Conservation (phyloP, 345 rosid species). For the Eucalyptus paniculata region DNA sequence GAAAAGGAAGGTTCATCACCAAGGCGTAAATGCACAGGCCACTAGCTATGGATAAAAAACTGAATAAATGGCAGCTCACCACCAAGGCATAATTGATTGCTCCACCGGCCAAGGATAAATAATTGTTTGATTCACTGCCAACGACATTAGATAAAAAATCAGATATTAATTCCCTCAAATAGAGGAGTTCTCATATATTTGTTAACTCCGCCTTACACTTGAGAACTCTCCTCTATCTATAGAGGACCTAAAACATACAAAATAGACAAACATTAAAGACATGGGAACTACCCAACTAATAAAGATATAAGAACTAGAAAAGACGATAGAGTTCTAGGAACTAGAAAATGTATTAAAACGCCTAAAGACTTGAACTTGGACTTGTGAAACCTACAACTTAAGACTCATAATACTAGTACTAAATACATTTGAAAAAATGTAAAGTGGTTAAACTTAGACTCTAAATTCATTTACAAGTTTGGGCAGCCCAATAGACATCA, state of each 20-base stretch:
- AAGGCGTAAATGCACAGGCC: background rate
- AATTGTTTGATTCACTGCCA: background rate
- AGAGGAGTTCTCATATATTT: background rate
- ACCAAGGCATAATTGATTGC: background rate
- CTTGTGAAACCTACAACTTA: too few species aligned
- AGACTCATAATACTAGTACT: too few species aligned
- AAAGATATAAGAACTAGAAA: background rate
- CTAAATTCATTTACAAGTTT: background rate
- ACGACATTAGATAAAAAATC: too few species aligned
- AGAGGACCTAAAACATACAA: background rate
- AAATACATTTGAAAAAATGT: background rate
- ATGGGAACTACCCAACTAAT: background rate
- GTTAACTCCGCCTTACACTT: background rate
- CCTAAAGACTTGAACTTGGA: too few species aligned
- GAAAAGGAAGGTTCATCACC: background rate
- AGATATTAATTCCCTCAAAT: background rate
- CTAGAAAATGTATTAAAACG: background rate
- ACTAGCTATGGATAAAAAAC: background rate
- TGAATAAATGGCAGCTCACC: background rate
- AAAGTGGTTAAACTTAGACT: background rate
- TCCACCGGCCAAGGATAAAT: too few species aligned
- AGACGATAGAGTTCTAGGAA: background rate
- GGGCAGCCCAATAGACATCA: background rate
- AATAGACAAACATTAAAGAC: background rate
- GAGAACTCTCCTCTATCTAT: background rate